These are phyloP conservation scores for Penicillium sp. DNA, from an alignment of 2,329 filamentous ascomycete genomes.

Conservation along the genomic window DNA sequence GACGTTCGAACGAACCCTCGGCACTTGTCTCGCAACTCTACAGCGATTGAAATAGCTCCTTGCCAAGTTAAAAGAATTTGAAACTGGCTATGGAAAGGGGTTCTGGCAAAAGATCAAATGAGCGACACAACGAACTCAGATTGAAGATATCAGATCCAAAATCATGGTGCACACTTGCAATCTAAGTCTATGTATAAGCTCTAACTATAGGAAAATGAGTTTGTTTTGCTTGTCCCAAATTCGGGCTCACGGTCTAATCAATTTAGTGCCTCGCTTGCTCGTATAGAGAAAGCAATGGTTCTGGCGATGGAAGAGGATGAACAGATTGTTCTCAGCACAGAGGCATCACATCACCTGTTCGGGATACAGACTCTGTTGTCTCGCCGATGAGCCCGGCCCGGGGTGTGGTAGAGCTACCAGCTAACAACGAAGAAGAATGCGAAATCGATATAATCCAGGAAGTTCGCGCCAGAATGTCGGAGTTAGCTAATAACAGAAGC, in stretches of 20 bases:
- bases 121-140: constrained; percentile 26
- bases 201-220: constrained; percentile 31
- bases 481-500: background rate
- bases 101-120: constrained; percentile 34
- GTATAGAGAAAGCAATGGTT: constrained; percentile 24
- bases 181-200: constrained; percentile 31
- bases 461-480: background rate
- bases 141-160: constrained; percentile 31
- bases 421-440: constrained; percentile 4
- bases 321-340: constrained; percentile 7
- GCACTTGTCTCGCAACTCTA: constrained; percentile 27
- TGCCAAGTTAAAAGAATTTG: constrained; percentile 22
- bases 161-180: constrained; percentile 33
- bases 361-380: constrained; percentile 6
- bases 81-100: constrained; percentile 22
- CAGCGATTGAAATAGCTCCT: constrained; percentile 26
- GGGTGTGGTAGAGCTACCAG: background rate
- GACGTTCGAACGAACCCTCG: constrained; percentile 27
- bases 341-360: background rate
- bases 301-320: constrained; percentile 26
- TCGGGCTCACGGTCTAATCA: background rate
- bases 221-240: too few species aligned
- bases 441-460: background rate
- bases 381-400: constrained; percentile 8
- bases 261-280: constrained; percentile 25